Evolutionary conservation across 2,329 filamentous ascomycete species (phyloP).

Genomic region (Fusarium neocosmosporiellum): DNA sequence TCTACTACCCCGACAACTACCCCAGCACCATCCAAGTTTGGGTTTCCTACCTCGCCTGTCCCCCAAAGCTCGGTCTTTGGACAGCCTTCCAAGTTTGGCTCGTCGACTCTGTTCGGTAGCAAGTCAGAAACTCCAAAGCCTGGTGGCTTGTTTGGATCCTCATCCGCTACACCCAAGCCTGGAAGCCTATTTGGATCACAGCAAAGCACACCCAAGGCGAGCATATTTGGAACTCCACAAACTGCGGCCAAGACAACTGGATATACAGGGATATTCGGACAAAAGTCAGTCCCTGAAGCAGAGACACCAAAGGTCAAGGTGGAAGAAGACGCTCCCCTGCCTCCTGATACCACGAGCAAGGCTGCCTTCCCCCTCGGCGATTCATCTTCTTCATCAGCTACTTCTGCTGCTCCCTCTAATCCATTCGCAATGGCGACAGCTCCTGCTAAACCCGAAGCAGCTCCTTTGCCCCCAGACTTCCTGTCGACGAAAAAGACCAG

Average conservation of each 20-base stretch:
- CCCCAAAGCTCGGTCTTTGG: slow-evolving; percentile 49
- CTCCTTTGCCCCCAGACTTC: slow-evolving; percentile 59
- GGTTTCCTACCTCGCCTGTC: slow-evolving; percentile 51
- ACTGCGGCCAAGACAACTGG: slow-evolving; percentile 32
- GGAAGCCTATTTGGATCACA: slow-evolving; percentile 36
- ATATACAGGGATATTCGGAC: slow-evolving; percentile 41
- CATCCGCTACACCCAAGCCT: slow-evolving; percentile 45
- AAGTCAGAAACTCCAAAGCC: slow-evolving; percentile 41
- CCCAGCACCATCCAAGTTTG: slow-evolving; percentile 61
- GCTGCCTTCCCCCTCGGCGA: slow-evolving; percentile 60
- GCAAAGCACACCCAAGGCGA: slow-evolving; percentile 35
- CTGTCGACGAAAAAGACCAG: slow-evolving; percentile 34
- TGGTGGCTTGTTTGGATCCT: slow-evolving; percentile 36
- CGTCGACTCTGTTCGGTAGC: slow-evolving; percentile 45
- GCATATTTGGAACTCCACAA: slow-evolving; percentile 35
- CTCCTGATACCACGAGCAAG: slow-evolving; percentile 68
- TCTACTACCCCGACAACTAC: slow-evolving; percentile 64
- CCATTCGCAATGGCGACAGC: slow-evolving; percentile 46
- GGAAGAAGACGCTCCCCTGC: slow-evolving; percentile 57
- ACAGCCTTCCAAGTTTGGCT: slow-evolving; percentile 46
- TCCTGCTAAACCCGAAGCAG: slow-evolving; percentile 45
- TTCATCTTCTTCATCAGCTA: slow-evolving; percentile 63
- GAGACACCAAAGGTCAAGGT: slow-evolving; percentile 52
- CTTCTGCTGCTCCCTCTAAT: slow-evolving; percentile 49
- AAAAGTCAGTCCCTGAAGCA: slow-evolving; percentile 27